Conservation (phyloP, 331 rosid genomes). For the Cydonia oblonga region DNA sequence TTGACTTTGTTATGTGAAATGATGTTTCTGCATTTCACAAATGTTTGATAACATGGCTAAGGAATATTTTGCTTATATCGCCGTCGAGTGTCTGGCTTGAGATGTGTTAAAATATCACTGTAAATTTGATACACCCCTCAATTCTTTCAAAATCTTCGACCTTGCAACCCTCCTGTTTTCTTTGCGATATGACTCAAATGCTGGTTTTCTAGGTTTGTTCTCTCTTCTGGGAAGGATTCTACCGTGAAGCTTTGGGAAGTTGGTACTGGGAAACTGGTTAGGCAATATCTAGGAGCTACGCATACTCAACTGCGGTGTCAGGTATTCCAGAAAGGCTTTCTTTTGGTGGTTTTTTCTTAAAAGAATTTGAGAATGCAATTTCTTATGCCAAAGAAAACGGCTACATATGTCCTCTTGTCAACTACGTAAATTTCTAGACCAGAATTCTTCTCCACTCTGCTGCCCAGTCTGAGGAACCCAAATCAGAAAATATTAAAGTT, state of each 20-base stretch:
- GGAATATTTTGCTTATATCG: neutral
- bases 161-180: neutral
- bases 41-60: neutral
- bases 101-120: neutral
- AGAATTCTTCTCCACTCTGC: neutral
- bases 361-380: no score
- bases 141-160: neutral
- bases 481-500: neutral
- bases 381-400: neutral
- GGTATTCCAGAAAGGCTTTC: constrained; percentile 26
- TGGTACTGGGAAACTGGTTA: constrained; percentile 73
- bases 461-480: neutral
- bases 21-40: neutral
- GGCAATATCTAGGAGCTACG: constrained; percentile 69
- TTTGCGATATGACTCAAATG: constrained; percentile 11
- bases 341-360: neutral
- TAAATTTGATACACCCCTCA: neutral
- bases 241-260: constrained; percentile 82
- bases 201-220: constrained; percentile 54
- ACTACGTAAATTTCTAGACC: neutral
- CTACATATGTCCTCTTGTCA: neutral
- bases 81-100: neutral
- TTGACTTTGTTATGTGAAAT: neutral
- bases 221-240: constrained; percentile 90
- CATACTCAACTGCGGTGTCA: constrained; percentile 69